A percentile compares a stretch with the other conserved stretches of the same genome.
These are phyloP conservation scores for Avena sativa DNA, from an alignment of 176 grass and related monocot genomes.

Conservation along the genomic window DNA sequence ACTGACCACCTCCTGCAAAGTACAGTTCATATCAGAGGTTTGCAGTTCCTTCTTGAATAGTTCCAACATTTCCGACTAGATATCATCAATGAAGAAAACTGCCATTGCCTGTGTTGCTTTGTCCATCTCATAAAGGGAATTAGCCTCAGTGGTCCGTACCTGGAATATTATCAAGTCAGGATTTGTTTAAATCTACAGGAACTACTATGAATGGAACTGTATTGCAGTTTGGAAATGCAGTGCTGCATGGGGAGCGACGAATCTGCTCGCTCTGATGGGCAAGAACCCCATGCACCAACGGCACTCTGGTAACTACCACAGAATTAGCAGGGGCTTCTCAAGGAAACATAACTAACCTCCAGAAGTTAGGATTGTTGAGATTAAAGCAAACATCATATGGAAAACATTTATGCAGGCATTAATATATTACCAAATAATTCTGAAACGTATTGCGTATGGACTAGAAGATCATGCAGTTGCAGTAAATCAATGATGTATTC, in stretches of 20 bases:
- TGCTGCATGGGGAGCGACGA: neutral
- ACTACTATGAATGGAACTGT: neutral
- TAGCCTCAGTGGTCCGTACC: conserved; percentile 66
- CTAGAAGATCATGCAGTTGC: neutral
- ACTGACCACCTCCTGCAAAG: conserved; percentile 81
- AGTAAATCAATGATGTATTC: neutral
- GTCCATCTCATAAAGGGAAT: conserved; percentile 94
- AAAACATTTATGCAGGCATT: conserved; percentile 3
- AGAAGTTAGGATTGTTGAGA: neutral
- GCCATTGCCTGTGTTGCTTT: conserved; percentile 81
- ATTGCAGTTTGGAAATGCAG: neutral
- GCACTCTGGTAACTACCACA: neutral
- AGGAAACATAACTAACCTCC: neutral
- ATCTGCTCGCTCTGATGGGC: neutral
- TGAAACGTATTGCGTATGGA: neutral
- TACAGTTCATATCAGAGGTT: conserved; percentile 4
- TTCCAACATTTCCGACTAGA: conserved; percentile 5
- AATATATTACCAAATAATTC: neutral
- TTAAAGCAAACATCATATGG: neutral
- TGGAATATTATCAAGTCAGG: conserved; percentile 50
- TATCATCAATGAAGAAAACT: neutral
- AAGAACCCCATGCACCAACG: neutral
- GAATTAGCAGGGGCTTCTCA: neutral
- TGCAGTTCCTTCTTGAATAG: neutral
- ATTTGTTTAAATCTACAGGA: conserved; percentile 6